A percentile compares a stretch with the other conserved stretches of the same genome.
phyloP scores from a whole-genome alignment of 306 rosid genomes.

The Fagus crenata region DNA sequence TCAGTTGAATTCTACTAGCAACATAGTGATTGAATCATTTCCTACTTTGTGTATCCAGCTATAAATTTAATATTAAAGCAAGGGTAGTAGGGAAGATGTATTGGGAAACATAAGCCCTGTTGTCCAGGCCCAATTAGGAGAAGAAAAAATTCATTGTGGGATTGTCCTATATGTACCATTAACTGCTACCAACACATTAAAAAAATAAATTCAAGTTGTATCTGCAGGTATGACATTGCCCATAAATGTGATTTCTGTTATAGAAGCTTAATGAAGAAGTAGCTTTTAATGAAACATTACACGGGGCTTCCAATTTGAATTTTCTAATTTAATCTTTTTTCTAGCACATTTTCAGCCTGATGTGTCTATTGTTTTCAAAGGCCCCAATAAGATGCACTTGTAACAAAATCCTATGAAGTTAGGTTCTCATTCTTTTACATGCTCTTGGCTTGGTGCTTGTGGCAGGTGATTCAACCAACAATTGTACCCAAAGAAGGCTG shows the following conservation, averaged over 20 bases:
- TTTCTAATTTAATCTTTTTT: background rate
- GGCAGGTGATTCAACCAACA: constrained; percentile 53
- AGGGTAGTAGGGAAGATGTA: constrained; percentile 8
- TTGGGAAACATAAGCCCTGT: constrained; percentile 17
- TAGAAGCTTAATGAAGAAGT: background rate
- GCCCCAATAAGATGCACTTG: background rate
- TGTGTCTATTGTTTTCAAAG: background rate
- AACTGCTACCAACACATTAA: background rate
- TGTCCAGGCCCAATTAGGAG: constrained; percentile 22
- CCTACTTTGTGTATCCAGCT: background rate
- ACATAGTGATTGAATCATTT: background rate
- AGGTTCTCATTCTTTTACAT: constrained; percentile 19
- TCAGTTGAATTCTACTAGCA: background rate
- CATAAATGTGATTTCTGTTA: background rate
- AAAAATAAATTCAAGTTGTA: background rate
- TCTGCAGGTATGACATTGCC: background rate
- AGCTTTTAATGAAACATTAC: background rate
- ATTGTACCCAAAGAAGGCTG: constrained; percentile 42
- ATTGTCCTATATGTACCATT: background rate
- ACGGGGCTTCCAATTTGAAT: background rate
- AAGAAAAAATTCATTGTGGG: background rate
- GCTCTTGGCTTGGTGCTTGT: constrained; percentile 35
- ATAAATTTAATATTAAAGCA: background rate
- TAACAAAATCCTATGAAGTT: background rate
- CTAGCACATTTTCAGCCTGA: background rate